Evolutionary conservation across 805 yeast genomes (phyloP), one percentile per base, ranked within the genome.

Genomic region (Metschnikowia baotianmanensis): DNA sequence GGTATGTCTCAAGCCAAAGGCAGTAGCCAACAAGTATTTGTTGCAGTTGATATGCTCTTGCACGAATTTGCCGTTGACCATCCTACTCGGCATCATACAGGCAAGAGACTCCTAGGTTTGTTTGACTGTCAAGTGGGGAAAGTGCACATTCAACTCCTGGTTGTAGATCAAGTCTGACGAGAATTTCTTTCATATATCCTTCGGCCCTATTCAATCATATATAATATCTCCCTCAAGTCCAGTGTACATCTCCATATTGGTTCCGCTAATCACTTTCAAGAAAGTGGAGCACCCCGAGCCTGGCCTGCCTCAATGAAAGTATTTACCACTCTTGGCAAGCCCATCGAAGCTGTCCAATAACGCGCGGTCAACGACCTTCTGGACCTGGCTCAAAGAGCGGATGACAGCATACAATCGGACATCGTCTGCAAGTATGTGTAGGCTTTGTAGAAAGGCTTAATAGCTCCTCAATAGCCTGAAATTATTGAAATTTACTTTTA

Each of bases 211-310:
- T 9, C 86, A 84, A 52, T 73, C 77, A 56, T 76, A 80, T 10
- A 72, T 61, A 17, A 80, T 63, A 6, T 47, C 46, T 1, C 83
- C 69, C 20, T 69, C 69, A 28, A 58, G 38, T 34, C 66, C 76
- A 20, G 80, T 52, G 26, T 71, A 57, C 57, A 77, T 77, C 40
- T 86, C 85, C 54, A 77, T 73, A 6, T 83, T 77, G 38, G 78
- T 75, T 20, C 79, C 82, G 5, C 87, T 78, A 46, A 83, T 63
- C 2, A 83, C 72, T 51, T 80, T 80, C 50, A 82, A 63, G 30
- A 82, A 62, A 0, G 87, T 80, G 1, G 86, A 72, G 58, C 88
- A 82, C 47, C 88, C 88, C 5, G 87, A 76, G 51, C 91, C 91
- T 1, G 90, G 91, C 58, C 89, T 73, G 38, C 91, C 91, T n/a